Base-by-base conservation (phyloP, 345 rosid genomes). In the Populus alba region DNA sequence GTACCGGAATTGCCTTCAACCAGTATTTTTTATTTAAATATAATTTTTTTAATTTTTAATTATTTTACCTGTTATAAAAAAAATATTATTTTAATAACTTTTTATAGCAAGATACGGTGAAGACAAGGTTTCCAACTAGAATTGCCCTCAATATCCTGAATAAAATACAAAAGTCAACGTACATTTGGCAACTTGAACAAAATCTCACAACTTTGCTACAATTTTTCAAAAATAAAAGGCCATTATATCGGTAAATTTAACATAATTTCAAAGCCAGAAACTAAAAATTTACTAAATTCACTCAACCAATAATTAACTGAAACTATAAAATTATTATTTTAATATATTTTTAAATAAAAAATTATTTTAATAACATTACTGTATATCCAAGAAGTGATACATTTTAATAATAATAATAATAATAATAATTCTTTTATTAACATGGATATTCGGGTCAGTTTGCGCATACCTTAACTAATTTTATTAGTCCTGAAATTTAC, bases 81-180 rank as follows among this genome's bases (percentile, higher is more conserved):
- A 33, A 33, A 33, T 33, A 33, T 33, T 33, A 0, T 33, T 33
- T 33, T 33, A 33, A 33, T 33, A 33, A 4, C 4, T 33, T 33
- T 33, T 33, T 4, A 33, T 31, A 33, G 0, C 92, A 65, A 92
- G 87, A 82, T 86, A 94, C 6, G 82, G 82, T 13, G 97, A 91
- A 70, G 98, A 90, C 97, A 92, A 90, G 78, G 75, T 87, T 62
- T 74, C 86, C 77, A 72, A 77, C 69, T 67, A 74, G 72, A 72
- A 72, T 51, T 71, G 74, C 53, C 72, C 69, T 73, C 76, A 72
- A 71, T 68, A 78, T 73, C 75, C 85, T 75, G 79, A 18, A 74
- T 43, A 69, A 75, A 72, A 72, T 20, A 81, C 59, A 68, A 63
- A 35, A 77, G 51, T 68, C 25, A 63, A 65, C 3, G 43, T 17